A percentile compares a stretch with the other conserved stretches of the same genome.
Evolutionary conservation across 495 filamentous ascomycete genomes (phyloP).

Genomic region (Lasiosphaeris hirsuta): DNA sequence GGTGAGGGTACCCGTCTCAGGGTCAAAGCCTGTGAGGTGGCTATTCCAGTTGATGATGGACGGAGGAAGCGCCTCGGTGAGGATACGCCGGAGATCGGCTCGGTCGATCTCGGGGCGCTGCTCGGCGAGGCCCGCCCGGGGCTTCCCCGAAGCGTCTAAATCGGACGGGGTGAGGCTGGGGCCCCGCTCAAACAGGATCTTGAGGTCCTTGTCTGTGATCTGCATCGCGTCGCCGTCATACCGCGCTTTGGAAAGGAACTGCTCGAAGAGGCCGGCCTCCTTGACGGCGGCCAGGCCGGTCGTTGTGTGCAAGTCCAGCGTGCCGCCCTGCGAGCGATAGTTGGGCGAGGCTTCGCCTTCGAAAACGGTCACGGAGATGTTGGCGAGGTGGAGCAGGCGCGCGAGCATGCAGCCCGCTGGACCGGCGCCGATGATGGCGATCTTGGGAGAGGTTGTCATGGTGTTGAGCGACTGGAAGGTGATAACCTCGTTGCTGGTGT

Average conservation of each 20-base stretch:
- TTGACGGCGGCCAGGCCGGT: constrained; percentile 51
- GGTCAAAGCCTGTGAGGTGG: constrained; percentile 18
- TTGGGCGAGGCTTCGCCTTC: constrained; percentile 45
- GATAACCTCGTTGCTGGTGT: too few species aligned
- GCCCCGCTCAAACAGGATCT: constrained; percentile 14
- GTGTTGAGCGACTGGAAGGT: not conserved
- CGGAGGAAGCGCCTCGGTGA: constrained; percentile 36
- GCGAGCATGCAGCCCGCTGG: constrained; percentile 55
- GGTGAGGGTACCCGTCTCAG: constrained; percentile 18
- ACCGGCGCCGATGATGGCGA: constrained; percentile 58
- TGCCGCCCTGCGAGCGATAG: constrained; percentile 48
- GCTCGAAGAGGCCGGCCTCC: constrained; percentile 45
- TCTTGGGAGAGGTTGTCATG: constrained; percentile 25
- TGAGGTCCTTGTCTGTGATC: constrained; percentile 35
- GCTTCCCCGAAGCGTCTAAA: not conserved
- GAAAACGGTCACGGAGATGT: constrained; percentile 44
- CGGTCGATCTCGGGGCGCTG: constrained; percentile 46
- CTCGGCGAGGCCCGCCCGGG: constrained; percentile 4
- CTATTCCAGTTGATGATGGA: constrained; percentile 48
- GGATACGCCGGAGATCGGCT: constrained; percentile 33
- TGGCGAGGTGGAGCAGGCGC: constrained; percentile 44
- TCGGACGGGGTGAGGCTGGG: not conserved
- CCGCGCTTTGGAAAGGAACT: constrained; percentile 43
- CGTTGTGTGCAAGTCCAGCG: constrained; percentile 51
- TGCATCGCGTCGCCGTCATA: constrained; percentile 49